Conservation (phyloP, 2,329 filamentous ascomycete genomes). For the Colletotrichum costaricense region DNA sequence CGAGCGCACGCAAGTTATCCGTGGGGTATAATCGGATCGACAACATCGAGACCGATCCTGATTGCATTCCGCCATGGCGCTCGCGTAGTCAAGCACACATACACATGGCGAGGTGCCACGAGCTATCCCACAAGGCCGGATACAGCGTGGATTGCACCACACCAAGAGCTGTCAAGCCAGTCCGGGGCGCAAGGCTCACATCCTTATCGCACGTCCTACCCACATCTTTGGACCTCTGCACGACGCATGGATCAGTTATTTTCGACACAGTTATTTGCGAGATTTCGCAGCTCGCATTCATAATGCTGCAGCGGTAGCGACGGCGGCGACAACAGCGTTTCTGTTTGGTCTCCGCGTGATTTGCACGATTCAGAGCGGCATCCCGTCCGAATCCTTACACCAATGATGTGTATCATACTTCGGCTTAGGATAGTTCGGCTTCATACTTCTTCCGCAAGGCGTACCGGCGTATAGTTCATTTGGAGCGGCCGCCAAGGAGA, state of each 20-base stretch:
- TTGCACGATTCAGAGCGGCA: slow-evolving; percentile 11
- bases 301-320: slow-evolving; percentile 20
- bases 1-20: slow-evolving; percentile 94
- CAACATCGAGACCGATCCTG: not conserved
- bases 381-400: slow-evolving; percentile 13
- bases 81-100: not conserved
- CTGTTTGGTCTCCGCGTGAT: slow-evolving; percentile 3
- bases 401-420: slow-evolving; percentile 27
- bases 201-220: slow-evolving; percentile 14
- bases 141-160: not conserved
- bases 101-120: slow-evolving; percentile 11
- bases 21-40: slow-evolving; percentile 75
- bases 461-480: slow-evolving; percentile 33
- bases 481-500: slow-evolving; percentile 21
- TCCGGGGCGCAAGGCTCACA: not conserved
- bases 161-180: not conserved
- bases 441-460: slow-evolving; percentile 28
- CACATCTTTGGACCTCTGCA: slow-evolving; percentile 26
- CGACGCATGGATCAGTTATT: slow-evolving; percentile 3
- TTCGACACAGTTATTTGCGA: slow-evolving; percentile 21
- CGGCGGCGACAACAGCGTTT: slow-evolving; percentile 7
- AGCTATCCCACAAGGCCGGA: not conserved
- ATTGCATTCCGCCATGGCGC: slow-evolving; percentile 2
- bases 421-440: slow-evolving; percentile 32
- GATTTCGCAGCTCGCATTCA: slow-evolving; percentile 3